A percentile compares a stretch with the other conserved stretches of the same genome.
phyloP scores from a whole-genome alignment of 371 early-diverging fungal species.

The Lichtheimia ornata region DNA sequence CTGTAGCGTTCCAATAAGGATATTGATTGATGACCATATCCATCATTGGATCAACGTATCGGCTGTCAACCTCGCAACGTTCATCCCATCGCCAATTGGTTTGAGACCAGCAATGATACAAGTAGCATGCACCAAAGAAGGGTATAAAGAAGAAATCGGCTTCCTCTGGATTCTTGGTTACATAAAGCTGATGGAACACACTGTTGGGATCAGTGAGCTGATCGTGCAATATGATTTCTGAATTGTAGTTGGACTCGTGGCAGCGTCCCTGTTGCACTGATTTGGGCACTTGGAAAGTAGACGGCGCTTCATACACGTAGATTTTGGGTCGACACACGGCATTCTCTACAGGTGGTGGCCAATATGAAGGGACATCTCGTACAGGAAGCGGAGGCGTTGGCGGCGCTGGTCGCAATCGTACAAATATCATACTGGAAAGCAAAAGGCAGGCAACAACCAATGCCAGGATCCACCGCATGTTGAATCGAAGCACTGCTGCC shows the following conservation, averaged over 20 bases:
- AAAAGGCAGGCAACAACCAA: conserved; percentile 3
- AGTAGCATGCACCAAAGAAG: conserved; percentile 58
- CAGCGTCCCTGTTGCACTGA: conserved; percentile 31
- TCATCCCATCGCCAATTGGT: conserved; percentile 51
- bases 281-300: conserved; percentile 37
- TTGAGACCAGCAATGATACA: conserved; percentile 49
- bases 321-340: conserved; percentile 56
- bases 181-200: conserved; percentile 42
- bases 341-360: conserved; percentile 56
- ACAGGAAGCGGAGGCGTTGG: conserved; percentile 43
- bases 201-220: conserved; percentile 47
- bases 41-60: conserved; percentile 58
- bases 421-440: conserved; percentile 2
- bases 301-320: conserved; percentile 54
- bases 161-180: conserved; percentile 52
- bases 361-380: conserved; percentile 30
- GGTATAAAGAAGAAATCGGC: conserved; percentile 60
- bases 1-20: conserved; percentile 54
- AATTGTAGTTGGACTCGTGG: conserved; percentile 51
- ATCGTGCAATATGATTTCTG: conserved; percentile 43
- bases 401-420: conserved; percentile 14
- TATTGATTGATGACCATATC: conserved; percentile 45
- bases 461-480: conserved; percentile 22
- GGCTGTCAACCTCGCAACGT: conserved; percentile 49
- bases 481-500: conserved; percentile 23